Evolutionary conservation across 345 rosid species (phyloP).

Genomic region (Hevea brasiliensis): DNA sequence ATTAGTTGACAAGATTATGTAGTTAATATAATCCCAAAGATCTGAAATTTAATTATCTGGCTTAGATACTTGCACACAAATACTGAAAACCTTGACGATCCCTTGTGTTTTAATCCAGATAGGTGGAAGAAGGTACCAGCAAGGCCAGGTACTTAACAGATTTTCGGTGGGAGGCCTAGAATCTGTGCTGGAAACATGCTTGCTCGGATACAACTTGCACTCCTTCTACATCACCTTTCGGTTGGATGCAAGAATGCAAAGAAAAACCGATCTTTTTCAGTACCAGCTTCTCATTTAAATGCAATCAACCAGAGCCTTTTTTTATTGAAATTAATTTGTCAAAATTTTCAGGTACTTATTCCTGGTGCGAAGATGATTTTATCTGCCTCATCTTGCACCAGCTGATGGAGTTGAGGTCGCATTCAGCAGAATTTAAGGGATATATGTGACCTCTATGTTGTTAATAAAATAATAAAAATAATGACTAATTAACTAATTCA

Average conservation of each 20-base stretch:
- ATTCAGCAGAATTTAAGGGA: constrained; percentile 23
- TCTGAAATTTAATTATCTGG: constrained; percentile 43
- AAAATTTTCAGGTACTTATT: constrained; percentile 24
- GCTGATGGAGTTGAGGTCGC: constrained; percentile 36
- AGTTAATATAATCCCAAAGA: constrained; percentile 45
- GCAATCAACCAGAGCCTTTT: not conserved
- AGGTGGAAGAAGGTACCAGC: constrained; percentile 56
- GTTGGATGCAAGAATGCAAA: constrained; percentile 38
- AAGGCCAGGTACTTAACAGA: too few species aligned
- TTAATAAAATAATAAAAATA: too few species aligned
- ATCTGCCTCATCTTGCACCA: constrained; percentile 36
- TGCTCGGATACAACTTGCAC: constrained; percentile 35
- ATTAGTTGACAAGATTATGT: not conserved
- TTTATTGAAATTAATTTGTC: too few species aligned
- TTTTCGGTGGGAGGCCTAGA: too few species aligned
- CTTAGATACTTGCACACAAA: constrained; percentile 36
- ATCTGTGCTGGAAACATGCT: constrained; percentile 46
- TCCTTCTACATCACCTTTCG: constrained; percentile 46
- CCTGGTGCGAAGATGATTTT: constrained; percentile 28
- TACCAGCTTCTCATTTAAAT: not conserved
- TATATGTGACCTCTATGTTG: too few species aligned
- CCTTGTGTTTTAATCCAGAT: constrained; percentile 45
- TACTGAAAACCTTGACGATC: constrained; percentile 37
- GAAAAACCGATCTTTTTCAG: not conserved
- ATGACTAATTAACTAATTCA: too few species aligned